Conservation (phyloP, 2,329 filamentous ascomycete genomes). For the Alternaria arbusti region DNA sequence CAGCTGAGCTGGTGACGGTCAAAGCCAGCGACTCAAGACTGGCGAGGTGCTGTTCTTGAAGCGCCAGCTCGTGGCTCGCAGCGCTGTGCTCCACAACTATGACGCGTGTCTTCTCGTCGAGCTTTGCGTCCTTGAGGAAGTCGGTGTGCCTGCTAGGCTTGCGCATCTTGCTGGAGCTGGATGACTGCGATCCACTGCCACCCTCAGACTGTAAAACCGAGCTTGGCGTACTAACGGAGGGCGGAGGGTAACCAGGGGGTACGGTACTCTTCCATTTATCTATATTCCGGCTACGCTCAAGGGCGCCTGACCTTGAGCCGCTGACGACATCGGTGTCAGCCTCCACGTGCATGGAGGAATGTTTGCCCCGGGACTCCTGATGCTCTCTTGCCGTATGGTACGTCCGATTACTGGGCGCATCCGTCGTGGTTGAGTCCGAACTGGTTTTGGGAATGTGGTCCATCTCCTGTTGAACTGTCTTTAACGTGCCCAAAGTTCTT, state of each 20-base stretch:
- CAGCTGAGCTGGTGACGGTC: not conserved
- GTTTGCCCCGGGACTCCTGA: not conserved
- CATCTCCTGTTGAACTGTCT: not conserved
- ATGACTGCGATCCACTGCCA: not conserved
- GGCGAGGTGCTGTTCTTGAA: not conserved
- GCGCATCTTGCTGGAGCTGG: not conserved
- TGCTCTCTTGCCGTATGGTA: not conserved
- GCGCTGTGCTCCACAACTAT: not conserved
- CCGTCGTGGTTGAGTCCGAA: not conserved
- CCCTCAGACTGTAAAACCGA: not conserved
- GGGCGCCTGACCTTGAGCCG: too few relatives aligned
- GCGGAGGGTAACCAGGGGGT: not conserved
- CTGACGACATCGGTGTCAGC: too few relatives aligned
- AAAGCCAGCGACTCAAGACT: not conserved
- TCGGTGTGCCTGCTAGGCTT: not conserved
- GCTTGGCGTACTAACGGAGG: not conserved
- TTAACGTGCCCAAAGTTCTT: not conserved
- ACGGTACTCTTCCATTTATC: not conserved
- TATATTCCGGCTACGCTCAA: not conserved
- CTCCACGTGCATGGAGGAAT: too few relatives aligned
- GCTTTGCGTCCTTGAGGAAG: not conserved
- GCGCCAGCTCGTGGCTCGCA: not conserved
- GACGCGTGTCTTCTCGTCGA: not conserved
- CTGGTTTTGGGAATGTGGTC: not conserved
- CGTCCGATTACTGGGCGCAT: not conserved